These are phyloP conservation scores for Boechera divaricarpa DNA, from an alignment of 345 rosid species.

Conservation along the genomic window DNA sequence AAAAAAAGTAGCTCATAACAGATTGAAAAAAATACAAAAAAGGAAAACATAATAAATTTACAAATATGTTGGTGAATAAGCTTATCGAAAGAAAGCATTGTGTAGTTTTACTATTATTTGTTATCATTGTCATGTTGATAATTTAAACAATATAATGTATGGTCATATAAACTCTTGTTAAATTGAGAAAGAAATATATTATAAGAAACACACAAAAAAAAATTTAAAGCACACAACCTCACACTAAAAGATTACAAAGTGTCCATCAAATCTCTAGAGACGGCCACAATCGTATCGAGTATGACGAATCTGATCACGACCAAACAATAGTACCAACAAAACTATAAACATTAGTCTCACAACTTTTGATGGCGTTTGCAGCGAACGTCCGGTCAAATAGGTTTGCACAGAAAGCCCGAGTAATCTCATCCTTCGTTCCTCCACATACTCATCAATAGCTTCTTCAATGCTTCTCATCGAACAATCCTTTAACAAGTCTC, in stretches of 20 bases:
- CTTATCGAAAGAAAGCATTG: too few species aligned
- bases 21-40: too few species aligned
- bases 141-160: background rate
- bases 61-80: too few species aligned
- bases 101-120: background rate
- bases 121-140: background rate
- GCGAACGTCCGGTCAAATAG: slow-evolving; percentile 40
- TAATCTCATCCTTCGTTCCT: slow-evolving; percentile 46
- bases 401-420: slow-evolving; percentile 45
- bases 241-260: background rate
- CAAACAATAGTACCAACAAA: slow-evolving; percentile 42
- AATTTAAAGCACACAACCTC: background rate
- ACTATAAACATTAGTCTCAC: slow-evolving; percentile 40
- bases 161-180: background rate
- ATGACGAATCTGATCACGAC: slow-evolving; percentile 40
- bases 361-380: slow-evolving; percentile 35
- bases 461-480: slow-evolving; percentile 36
- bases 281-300: slow-evolving; percentile 28
- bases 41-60: too few species aligned
- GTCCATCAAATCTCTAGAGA: background rate
- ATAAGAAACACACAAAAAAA: background rate
- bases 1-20: background rate
- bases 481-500: slow-evolving; percentile 6
- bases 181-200: background rate
- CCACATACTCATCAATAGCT: slow-evolving; percentile 41